Conservation (phyloP, 1,284 basidiomycete species). For the Cystobasidium pallidum region DNA sequence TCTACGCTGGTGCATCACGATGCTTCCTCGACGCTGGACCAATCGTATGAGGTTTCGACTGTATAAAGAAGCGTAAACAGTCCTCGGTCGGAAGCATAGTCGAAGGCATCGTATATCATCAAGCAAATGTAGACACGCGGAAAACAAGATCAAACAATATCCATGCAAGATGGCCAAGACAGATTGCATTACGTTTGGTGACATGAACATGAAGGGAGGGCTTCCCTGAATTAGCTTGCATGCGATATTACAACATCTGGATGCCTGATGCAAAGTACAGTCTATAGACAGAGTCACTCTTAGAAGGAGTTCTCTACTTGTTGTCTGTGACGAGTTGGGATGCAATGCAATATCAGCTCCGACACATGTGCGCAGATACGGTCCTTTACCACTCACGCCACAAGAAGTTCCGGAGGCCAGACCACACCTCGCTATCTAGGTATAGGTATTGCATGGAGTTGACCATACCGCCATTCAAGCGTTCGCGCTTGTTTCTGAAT, state of each 20-base stretch:
- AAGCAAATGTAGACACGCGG: no score
- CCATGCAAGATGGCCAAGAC: no score
- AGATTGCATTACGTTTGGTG: no score
- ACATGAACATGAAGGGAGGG: no score
- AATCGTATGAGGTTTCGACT: no score
- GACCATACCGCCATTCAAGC: conserved; percentile 86
- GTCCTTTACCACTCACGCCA: conserved; percentile 43
- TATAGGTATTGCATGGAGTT: conserved; percentile 58
- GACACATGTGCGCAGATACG: neutral
- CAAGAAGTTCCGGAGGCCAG: conserved; percentile 45
- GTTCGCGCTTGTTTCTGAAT: conserved; percentile 81
- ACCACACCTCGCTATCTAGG: conserved; percentile 48
- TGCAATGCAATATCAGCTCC: neutral
- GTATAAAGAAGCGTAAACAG: no score
- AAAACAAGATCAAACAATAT: no score
- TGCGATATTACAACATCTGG: neutral
- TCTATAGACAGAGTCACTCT: conserved; percentile 15
- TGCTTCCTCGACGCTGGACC: no score
- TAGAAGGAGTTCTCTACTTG: conserved; percentile 24
- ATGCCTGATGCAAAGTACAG: neutral
- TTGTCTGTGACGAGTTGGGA: conserved; percentile 4
- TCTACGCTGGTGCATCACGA: no score
- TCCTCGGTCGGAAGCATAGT: no score
- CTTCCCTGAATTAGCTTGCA: neutral
- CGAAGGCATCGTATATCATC: no score